Conservation (phyloP, 2,329 filamentous ascomycete species). For the Aspergillus viridinutans region DNA sequence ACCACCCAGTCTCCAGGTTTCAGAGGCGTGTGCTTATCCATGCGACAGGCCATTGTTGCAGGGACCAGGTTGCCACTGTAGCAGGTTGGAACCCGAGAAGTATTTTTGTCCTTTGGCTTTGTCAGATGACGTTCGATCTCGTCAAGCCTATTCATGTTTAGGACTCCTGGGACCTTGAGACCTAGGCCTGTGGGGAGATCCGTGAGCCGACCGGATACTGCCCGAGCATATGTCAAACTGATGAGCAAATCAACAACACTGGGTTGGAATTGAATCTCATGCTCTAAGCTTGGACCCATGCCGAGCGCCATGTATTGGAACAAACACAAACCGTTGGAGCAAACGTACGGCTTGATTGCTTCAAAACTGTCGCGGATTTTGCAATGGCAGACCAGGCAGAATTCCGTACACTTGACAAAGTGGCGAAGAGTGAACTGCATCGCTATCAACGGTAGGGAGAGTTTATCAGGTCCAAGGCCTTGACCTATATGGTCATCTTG, state of each 20-base stretch:
- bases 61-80: slow-evolving; percentile 5
- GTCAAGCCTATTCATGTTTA: neutral
- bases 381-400: slow-evolving; percentile 80
- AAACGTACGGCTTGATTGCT: slow-evolving; percentile 62
- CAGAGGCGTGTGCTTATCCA: slow-evolving; percentile 33
- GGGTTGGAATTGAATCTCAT: slow-evolving; percentile 74
- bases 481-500: slow-evolving; percentile 49
- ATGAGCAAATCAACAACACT: slow-evolving; percentile 80
- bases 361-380: slow-evolving; percentile 60
- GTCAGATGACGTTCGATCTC: neutral
- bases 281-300: slow-evolving; percentile 78
- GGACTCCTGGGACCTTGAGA: slow-evolving; percentile 45
- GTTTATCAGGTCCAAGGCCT: slow-evolving; percentile 17
- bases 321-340: slow-evolving; percentile 68
- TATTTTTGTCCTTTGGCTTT: neutral
- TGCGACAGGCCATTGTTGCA: slow-evolving; percentile 40
- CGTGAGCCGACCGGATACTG: slow-evolving; percentile 39
- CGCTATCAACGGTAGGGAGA: slow-evolving; percentile 54
- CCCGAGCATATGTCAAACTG: slow-evolving; percentile 70
- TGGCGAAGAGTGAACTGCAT: slow-evolving; percentile 77
- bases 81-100: no score
- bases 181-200: slow-evolving; percentile 57
- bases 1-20: slow-evolving; percentile 52
- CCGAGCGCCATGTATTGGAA: slow-evolving; percentile 87
- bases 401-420: slow-evolving; percentile 75